Base-by-base conservation (phyloP, 768 basidiomycete genomes). In the Leccinum broughii region DNA sequence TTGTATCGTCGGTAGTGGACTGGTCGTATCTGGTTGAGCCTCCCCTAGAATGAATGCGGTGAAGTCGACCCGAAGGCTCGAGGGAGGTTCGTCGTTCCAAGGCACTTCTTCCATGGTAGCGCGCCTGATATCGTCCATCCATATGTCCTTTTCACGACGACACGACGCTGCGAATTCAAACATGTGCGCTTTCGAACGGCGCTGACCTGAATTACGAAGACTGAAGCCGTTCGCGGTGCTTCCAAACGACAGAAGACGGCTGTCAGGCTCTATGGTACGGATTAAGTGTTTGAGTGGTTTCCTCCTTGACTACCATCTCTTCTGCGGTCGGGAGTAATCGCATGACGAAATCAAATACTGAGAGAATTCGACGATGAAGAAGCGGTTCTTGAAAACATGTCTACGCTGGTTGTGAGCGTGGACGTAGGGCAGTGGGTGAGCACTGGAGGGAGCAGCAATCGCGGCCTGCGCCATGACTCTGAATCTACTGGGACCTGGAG, bases 201-300 rank as follows among this genome's bases (percentile, higher is more conserved):
- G 66, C 80, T 58, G 55, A 92, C 95, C 95, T 62, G 94, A 96
- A 78, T 98, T 97, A 66, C 94, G 84, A 68, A 98, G 84, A 72
- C 93, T 95, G 80, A 98, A 96, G 60, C 95, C 95, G 70, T 98
- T 98, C 11, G 95, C 95, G 39, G 93, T 97, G 72, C 93, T 95
- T 35, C 96, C 96, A 73, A 99, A 99, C 58, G 94, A 93, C 66
- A 96, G 76, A 66, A 99, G 78, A 56, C 92, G 87, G 64, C 91
- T 91, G 67, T 93, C 84, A 49, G 95, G 95, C 73, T 95, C 92
- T 76, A 99, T 92, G 50, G 92, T 95, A 72, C 92, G 85, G 72
- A 96, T 96, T 76, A 99, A 87, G 67, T 92, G 85, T 79, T 99
- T 95, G 57, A 99, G 88, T 68, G 95, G 82, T 75, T 92, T 93